These are phyloP conservation scores for Sporothrix pseudoabietina DNA, from an alignment of 2,329 filamentous ascomycete species.

Conservation along the genomic window DNA sequence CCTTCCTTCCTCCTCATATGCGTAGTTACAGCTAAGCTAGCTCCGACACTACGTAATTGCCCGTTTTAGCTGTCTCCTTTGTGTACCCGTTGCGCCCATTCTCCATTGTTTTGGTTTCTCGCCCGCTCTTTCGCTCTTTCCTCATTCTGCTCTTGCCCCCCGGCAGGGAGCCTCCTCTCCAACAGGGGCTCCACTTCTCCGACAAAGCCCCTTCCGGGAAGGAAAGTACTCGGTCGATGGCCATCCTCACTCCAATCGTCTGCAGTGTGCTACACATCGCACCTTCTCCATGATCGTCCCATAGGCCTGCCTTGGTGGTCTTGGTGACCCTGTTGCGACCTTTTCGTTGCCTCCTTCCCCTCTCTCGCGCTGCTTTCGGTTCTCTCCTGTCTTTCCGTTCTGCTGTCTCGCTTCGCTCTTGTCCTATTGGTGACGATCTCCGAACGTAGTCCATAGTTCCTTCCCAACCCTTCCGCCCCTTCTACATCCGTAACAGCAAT, in stretches of 20 bases:
- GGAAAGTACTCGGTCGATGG: neutral
- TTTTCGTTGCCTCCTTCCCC: constrained; percentile 9
- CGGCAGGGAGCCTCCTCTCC: neutral
- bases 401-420: constrained; percentile 7
- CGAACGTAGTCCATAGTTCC: neutral
- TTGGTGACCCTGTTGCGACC: neutral
- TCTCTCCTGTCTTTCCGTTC: too few species aligned
- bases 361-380: neutral
- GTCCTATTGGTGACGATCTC: constrained; percentile 19
- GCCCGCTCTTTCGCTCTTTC: constrained; percentile 17
- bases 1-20: neutral
- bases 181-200: constrained; percentile 28
- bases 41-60: constrained; percentile 10
- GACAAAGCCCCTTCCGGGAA: constrained; percentile 24
- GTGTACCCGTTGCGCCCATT: neutral
- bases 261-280: neutral
- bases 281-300: constrained; percentile 15
- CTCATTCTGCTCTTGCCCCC: neutral
- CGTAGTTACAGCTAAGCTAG: neutral
- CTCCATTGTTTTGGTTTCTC: neutral
- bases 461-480: neutral
- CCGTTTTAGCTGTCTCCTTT: neutral
- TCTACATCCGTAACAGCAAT: neutral
- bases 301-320: neutral
- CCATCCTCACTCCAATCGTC: constrained; percentile 1